These are phyloP conservation scores for Mortierella sp. DNA, from an alignment of 371 early-diverging fungal genomes.

Conservation along the genomic window DNA sequence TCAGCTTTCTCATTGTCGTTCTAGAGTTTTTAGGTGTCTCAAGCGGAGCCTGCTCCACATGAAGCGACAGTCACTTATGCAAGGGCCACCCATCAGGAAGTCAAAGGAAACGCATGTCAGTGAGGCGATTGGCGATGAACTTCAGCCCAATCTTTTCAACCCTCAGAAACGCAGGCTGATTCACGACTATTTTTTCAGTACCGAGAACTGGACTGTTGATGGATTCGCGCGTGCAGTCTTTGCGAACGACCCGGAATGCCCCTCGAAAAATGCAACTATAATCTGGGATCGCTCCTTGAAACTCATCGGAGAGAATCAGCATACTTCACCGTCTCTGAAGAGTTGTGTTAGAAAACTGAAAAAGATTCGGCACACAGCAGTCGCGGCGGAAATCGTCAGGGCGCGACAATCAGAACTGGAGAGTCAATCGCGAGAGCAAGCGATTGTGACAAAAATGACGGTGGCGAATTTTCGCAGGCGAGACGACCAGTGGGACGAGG, in stretches of 20 bases:
- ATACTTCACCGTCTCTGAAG: constrained; percentile 10
- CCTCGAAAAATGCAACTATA: constrained; percentile 16
- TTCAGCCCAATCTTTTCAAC: constrained; percentile 9
- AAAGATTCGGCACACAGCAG: constrained; percentile 12
- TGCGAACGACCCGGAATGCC: constrained; percentile 13
- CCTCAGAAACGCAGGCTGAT: constrained; percentile 4
- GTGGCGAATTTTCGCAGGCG: constrained; percentile 14
- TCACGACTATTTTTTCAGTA: constrained; percentile 18
- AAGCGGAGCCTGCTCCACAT: too few relatives aligned
- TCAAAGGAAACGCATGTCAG: background rate
- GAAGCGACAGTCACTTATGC: constrained; percentile 8
- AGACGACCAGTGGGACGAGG: constrained; percentile 16
- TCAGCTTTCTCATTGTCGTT: too few relatives aligned
- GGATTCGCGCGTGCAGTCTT: constrained; percentile 11
- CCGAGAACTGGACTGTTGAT: constrained; percentile 10
- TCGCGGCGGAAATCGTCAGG: constrained; percentile 9
- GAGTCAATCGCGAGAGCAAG: constrained; percentile 8
- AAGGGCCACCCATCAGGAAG: background rate
- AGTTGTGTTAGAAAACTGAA: constrained; percentile 10
- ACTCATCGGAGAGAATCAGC: constrained; percentile 7
- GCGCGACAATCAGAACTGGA: constrained; percentile 18
- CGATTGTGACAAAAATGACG: constrained; percentile 11
- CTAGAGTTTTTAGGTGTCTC: too few relatives aligned
- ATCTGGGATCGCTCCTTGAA: constrained; percentile 21
- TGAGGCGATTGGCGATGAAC: constrained; percentile 9